phyloP scores from a whole-genome alignment of 2,329 filamentous ascomycete species.

The Fusarium austroafricanum region DNA sequence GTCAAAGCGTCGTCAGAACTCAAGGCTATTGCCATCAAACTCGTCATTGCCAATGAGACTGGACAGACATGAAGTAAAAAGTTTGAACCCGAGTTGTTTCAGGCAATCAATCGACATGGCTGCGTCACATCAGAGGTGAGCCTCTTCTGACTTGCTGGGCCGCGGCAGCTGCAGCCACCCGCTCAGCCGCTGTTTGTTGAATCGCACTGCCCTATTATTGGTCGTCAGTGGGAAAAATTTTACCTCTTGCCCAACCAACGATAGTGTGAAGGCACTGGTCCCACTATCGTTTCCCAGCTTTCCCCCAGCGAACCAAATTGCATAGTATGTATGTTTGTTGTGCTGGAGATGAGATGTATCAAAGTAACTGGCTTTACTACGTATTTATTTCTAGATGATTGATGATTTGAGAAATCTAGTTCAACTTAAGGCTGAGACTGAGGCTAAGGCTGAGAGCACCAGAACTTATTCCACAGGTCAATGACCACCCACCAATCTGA shows the following conservation, averaged over 20 bases:
- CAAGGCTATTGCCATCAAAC: neutral
- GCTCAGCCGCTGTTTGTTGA: neutral
- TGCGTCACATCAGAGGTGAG: neutral
- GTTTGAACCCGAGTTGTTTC: conserved; percentile 7
- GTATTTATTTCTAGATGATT: neutral
- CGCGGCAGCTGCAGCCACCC: conserved; percentile 20
- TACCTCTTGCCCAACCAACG: conserved; percentile 21
- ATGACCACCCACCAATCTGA: no score
- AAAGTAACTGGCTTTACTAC: neutral
- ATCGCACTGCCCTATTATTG: conserved; percentile 35
- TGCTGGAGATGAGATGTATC: neutral
- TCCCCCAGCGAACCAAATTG: neutral
- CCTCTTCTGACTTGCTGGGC: conserved; percentile 4
- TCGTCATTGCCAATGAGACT: conserved; percentile 1
- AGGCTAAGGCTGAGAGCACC: no score
- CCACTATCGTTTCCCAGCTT: conserved; percentile 37
- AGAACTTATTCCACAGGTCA: no score
- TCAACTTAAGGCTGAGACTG: neutral
- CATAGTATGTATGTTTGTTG: no score
- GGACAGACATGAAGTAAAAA: neutral
- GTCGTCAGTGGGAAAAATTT: conserved; percentile 35
- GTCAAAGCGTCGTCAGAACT: neutral
- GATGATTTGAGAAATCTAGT: neutral
- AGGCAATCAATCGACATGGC: conserved; percentile 4
- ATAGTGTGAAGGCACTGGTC: conserved; percentile 11